Evolutionary conservation across 139 green algal species (phyloP).

Genomic region (Chlamydomonas applanata): DNA sequence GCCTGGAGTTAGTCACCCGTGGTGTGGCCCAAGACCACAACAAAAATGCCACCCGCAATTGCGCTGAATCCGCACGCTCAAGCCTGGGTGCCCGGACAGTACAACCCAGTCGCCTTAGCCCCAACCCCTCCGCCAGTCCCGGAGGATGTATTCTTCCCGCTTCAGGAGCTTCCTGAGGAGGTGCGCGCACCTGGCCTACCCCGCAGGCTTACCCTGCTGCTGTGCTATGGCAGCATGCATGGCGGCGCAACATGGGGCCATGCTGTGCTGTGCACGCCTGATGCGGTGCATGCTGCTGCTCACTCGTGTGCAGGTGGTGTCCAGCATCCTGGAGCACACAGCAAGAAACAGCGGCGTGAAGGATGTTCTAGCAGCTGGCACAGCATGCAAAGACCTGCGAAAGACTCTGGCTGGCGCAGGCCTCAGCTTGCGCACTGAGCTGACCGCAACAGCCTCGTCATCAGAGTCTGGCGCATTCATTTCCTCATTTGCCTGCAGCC

Average conservation of each 20-base stretch:
- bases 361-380: not conserved
- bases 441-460: not conserved
- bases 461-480: not conserved
- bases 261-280: too few species aligned
- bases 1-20: too few species aligned
- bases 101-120: too few species aligned
- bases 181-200: not conserved
- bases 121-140: too few species aligned
- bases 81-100: too few species aligned
- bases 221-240: too few species aligned
- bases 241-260: not conserved
- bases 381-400: constrained; percentile 1
- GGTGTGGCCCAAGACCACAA: too few species aligned
- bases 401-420: not conserved
- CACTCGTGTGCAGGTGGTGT: constrained; percentile 6
- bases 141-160: too few species aligned
- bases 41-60: too few species aligned
- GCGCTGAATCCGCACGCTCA: too few species aligned
- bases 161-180: too few species aligned
- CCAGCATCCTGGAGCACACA: not conserved
- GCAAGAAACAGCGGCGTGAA: not conserved
- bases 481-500: not conserved
- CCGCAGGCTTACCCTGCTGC: not conserved
- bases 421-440: not conserved
- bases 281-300: not conserved